Percentiles rank a stretch among this genome's conserved stretches.
phyloP scores from a whole-genome alignment of 345 rosid species.

The Citrus sp. region DNA sequence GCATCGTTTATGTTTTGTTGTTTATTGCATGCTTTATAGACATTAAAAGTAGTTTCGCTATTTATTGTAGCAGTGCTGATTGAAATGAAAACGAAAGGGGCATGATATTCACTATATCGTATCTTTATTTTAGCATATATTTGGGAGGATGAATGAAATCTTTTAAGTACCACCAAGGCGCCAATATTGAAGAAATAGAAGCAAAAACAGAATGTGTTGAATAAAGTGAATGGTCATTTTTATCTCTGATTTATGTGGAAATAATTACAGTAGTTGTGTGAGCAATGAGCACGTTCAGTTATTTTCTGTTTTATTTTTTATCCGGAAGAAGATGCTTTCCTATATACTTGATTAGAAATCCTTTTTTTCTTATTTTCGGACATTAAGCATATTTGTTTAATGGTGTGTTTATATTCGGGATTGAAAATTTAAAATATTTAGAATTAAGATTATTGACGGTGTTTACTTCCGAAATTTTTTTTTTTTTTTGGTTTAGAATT shows the following conservation, averaged over 20 bases:
- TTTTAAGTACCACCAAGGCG: neutral
- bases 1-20: slow-evolving; percentile 7
- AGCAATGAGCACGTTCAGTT: neutral
- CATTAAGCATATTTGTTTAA: neutral
- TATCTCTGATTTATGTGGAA: neutral
- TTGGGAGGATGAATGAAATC: neutral
- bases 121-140: neutral
- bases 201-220: neutral
- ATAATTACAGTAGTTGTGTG: neutral
- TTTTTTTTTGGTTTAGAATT: too few relatives aligned
- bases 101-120: neutral
- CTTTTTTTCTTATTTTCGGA: neutral
- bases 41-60: slow-evolving; percentile 6
- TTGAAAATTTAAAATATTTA: too few relatives aligned
- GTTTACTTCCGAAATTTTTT: too few relatives aligned
- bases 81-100: neutral
- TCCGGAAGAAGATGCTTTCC: neutral
- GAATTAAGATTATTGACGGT: too few relatives aligned
- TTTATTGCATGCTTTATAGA: slow-evolving; percentile 12
- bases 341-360: neutral
- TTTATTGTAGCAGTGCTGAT: slow-evolving; percentile 6
- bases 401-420: too few relatives aligned
- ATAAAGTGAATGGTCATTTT: neutral
- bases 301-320: neutral
- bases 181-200: neutral